These are phyloP conservation scores for Taxawa tesnikishii DNA, from an alignment of 2,329 filamentous ascomycete genomes.

Conservation along the genomic window DNA sequence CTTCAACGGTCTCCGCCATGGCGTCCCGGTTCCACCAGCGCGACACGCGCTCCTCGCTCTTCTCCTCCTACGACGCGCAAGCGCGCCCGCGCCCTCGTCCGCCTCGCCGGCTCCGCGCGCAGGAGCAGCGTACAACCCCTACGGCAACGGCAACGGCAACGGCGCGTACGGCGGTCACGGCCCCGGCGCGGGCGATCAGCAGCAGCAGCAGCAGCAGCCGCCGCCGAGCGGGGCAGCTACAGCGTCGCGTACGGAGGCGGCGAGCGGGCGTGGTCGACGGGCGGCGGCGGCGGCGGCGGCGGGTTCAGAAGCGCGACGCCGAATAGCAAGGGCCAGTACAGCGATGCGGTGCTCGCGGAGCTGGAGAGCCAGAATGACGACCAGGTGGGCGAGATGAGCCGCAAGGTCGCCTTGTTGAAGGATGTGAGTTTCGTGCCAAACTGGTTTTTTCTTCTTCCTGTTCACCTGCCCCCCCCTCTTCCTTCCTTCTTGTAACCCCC, in stretches of 20 bases:
- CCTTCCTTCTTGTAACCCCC: too few relatives aligned
- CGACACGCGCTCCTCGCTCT: slow-evolving; percentile 28
- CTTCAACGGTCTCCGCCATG: too few relatives aligned
- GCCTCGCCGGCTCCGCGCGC: slow-evolving; percentile 15
- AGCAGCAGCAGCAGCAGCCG: slow-evolving; percentile 16
- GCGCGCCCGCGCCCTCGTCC: slow-evolving; percentile 19
- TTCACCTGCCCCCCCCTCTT: not conserved
- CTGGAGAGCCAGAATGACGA: slow-evolving; percentile 92
- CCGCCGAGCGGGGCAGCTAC: slow-evolving; percentile 1
- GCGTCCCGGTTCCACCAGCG: slow-evolving; percentile 21
- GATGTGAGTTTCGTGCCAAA: slow-evolving; percentile 47
- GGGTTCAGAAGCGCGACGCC: slow-evolving; percentile 30
- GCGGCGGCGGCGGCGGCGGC: slow-evolving; percentile 12
- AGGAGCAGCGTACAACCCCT: slow-evolving; percentile 11
- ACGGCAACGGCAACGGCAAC: slow-evolving; percentile 8
- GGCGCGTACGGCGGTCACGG: not conserved
- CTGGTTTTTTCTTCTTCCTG: not conserved
- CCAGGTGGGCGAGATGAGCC: slow-evolving; percentile 79
- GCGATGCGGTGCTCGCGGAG: slow-evolving; percentile 79
- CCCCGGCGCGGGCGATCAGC: slow-evolving; percentile 7
- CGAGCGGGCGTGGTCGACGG: slow-evolving; percentile 9
- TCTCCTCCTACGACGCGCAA: slow-evolving; percentile 23
- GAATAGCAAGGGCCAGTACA: slow-evolving; percentile 70
- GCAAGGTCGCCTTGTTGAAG: slow-evolving; percentile 82
- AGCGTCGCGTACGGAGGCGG: not conserved